These are phyloP conservation scores for Rhodomyrtus tomentosa DNA, from an alignment of 345 rosid species.

Conservation along the genomic window DNA sequence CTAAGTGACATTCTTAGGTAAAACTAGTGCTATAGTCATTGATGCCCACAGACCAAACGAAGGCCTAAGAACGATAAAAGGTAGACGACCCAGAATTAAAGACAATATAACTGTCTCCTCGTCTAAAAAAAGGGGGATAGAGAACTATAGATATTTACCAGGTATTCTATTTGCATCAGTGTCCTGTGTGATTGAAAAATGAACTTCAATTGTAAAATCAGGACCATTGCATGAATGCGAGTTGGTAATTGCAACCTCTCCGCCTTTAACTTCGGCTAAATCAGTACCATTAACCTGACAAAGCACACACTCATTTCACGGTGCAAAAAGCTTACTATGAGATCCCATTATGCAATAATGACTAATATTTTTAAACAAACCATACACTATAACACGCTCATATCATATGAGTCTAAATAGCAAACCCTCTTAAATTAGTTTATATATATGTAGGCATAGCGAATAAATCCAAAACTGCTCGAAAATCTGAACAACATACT, in stretches of 20 bases:
- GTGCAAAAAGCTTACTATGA: not conserved
- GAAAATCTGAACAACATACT: not conserved
- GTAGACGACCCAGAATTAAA: not conserved
- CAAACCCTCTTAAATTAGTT: not conserved
- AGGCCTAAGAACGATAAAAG: not conserved
- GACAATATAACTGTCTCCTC: not conserved
- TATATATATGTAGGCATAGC: not conserved
- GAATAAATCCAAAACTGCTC: not conserved
- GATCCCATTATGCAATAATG: not conserved
- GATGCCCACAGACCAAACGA: not conserved
- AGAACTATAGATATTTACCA: not conserved
- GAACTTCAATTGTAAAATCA: slow-evolving; percentile 38
- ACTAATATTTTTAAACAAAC: not conserved
- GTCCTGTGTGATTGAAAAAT: slow-evolving; percentile 12
- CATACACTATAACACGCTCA: not conserved
- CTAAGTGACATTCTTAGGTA: not conserved
- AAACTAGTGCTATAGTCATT: not conserved
- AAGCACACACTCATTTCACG: not conserved
- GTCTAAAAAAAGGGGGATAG: not conserved
- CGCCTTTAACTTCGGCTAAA: slow-evolving; percentile 51
- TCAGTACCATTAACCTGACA: slow-evolving; percentile 50
- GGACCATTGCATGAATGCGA: slow-evolving; percentile 57
- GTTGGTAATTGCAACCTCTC: slow-evolving; percentile 54
- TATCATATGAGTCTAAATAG: not conserved
- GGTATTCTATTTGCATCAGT: not conserved